Evolutionary conservation across 1,139 yeast genomes (phyloP).

Genomic region (Hansenula lynferdii): DNA sequence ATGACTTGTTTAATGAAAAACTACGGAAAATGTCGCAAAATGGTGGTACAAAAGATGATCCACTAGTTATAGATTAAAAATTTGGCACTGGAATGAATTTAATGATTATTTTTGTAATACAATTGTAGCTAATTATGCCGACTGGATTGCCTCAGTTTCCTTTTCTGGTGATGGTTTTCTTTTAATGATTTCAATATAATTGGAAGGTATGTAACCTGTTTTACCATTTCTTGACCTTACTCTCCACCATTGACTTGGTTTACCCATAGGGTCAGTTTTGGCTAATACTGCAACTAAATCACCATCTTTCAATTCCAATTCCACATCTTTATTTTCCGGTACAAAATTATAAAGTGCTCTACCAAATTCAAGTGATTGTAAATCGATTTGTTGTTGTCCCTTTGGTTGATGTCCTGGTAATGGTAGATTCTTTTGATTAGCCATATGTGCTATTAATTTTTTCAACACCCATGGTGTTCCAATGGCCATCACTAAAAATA

Average conservation of each 20-base stretch:
- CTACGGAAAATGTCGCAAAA: too few relatives aligned
- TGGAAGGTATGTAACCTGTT: conserved; percentile 85
- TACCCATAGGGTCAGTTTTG: conserved; percentile 71
- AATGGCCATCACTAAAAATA: conserved; percentile 84
- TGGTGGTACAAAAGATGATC: conserved; percentile 17
- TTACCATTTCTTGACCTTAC: conserved; percentile 86
- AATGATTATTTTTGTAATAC: too few relatives aligned
- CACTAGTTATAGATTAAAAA: conserved; percentile 17
- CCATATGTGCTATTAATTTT: conserved; percentile 35
- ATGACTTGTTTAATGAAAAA: conserved; percentile 2
- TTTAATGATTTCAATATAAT: conserved; percentile 70
- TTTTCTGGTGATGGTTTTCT: conserved; percentile 28
- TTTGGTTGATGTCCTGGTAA: conserved; percentile 13
- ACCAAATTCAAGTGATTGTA: conserved; percentile 79
- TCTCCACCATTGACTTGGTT: conserved; percentile 89
- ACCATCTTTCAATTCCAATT: conserved; percentile 71
- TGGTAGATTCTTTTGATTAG: conserved; percentile 22
- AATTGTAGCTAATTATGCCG: too few relatives aligned
- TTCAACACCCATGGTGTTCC: conserved; percentile 88
- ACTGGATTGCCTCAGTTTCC: background rate
- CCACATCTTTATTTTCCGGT: conserved; percentile 87
- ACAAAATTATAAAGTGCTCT: conserved; percentile 84
- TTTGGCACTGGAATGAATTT: too few relatives aligned
- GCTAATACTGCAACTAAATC: conserved; percentile 84
- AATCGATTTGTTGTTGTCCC: conserved; percentile 41